These are phyloP conservation scores for Phytophthora sp. DNA, from an alignment of 352 stramenopile genomes.

Conservation along the genomic window DNA sequence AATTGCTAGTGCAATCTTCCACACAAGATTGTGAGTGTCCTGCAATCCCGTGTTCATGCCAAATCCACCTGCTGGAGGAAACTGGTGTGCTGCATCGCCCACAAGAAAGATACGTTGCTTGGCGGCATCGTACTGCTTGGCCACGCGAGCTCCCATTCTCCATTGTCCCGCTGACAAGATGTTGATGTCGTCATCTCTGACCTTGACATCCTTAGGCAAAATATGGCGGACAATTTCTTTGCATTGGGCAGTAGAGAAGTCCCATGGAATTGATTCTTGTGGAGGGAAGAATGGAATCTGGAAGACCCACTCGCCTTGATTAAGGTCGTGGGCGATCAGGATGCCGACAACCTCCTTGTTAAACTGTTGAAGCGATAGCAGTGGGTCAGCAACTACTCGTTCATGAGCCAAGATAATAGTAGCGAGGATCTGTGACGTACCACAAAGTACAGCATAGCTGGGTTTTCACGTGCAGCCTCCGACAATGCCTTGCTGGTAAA, in stretches of 20 bases:
- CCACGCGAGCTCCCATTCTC: slow-evolving; percentile 94
- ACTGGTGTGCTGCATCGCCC: slow-evolving; percentile 92
- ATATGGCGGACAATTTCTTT: slow-evolving; percentile 58
- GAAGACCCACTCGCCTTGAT: slow-evolving; percentile 90
- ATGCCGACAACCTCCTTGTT: slow-evolving; percentile 89
- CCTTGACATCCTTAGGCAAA: slow-evolving; percentile 30
- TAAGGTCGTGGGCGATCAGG: slow-evolving; percentile 93
- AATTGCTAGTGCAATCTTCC: slow-evolving; percentile 87
- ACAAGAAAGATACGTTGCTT: slow-evolving; percentile 85
- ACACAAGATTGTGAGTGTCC: slow-evolving; percentile 92
- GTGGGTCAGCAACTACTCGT: no score
- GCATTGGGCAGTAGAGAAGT: slow-evolving; percentile 70
- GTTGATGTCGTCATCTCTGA: slow-evolving; percentile 57
- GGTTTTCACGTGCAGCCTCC: slow-evolving; percentile 57
- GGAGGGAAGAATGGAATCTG: slow-evolving; percentile 94
- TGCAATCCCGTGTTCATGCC: slow-evolving; percentile 95
- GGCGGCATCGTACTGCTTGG: slow-evolving; percentile 77
- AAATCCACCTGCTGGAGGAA: slow-evolving; percentile 92
- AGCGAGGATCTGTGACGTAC: slow-evolving; percentile 25
- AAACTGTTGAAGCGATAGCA: slow-evolving; percentile 44
- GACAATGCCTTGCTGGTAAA: slow-evolving; percentile 88
- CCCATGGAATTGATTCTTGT: slow-evolving; percentile 66
- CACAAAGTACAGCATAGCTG: slow-evolving; percentile 96
- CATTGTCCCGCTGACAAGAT: slow-evolving; percentile 91
- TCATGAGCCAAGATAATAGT: not conserved